Base-by-base conservation (phyloP, 129 eudicot species). In the Flaveria ramosissima region DNA sequence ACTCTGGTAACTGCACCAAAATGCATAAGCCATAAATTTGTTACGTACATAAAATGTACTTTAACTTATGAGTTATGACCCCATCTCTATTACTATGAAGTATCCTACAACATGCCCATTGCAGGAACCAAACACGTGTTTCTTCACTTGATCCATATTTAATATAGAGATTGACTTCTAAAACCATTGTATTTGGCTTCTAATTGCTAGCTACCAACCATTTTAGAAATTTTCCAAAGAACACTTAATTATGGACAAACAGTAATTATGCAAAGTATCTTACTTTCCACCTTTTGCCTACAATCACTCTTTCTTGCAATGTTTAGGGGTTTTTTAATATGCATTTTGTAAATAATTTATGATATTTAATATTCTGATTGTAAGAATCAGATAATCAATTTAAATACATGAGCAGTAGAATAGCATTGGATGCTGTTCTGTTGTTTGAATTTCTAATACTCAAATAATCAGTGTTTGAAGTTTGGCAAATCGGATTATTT, bases 1-100 rank as follows among this genome's bases (percentile, higher is more conserved):
- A 53, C 76, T 78, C 86, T 90, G 95, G 75, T 86, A 90, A 82
- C 98, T 92, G 89, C 78, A 81, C 48, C 76, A 48, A 67, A 42
- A 72, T 45, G 15, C 26, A 42, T 23, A 15, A 24, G 14, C 20
- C 78, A 20, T 16, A 66, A 17, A 32, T 24, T 12, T 63, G 13
- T 63, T 6, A 30, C 30, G 9, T 30, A 1, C 11, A 63, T 27
- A 27, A 26, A 16, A 63, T 63, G 46, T 63, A 63, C 68, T 62
- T 13, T 27, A 62, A 15, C 43, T 30, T 39, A 17, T 30, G 21
- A 7, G 20, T 30, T 39, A 17, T 30, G 21, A 7, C 43, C 32
- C 23, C 13, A 6, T 64, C 71, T 65, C 45, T 15, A 15, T 32
- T 30, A 16, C 11, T 32, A 27, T 23, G 45, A 63, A 63, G 69